These are phyloP conservation scores for Prunus dulcis DNA, from an alignment of 306 rosid species.

Conservation along the genomic window DNA sequence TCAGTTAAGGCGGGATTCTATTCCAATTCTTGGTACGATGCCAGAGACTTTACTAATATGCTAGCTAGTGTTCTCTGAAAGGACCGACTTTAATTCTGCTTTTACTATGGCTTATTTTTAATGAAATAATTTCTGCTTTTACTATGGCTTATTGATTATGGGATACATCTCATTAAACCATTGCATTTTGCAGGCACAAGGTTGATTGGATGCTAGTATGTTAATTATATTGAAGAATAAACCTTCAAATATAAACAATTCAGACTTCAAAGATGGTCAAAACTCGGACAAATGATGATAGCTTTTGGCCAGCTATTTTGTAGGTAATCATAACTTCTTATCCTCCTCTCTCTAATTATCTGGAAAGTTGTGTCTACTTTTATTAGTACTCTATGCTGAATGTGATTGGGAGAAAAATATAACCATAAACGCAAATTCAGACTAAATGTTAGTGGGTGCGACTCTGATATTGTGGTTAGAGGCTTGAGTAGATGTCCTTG, in stretches of 20 bases:
- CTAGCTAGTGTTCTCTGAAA: background rate
- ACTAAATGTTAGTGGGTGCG: background rate
- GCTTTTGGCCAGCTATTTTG: background rate
- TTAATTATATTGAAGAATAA: constrained; percentile 4
- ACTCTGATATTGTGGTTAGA: background rate
- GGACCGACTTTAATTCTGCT: background rate
- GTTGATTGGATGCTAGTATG: constrained; percentile 44
- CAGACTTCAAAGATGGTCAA: constrained; percentile 14
- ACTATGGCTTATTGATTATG: background rate
- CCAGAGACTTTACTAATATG: background rate
- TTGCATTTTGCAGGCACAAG: constrained; percentile 31
- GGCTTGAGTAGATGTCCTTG: background rate
- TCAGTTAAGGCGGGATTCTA: background rate
- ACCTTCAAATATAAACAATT: background rate
- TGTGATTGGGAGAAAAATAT: background rate
- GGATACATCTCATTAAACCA: background rate
- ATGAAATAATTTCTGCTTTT: background rate
- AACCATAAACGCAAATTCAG: background rate
- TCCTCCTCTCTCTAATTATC: background rate
- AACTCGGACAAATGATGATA: background rate
- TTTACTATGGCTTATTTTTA: background rate
- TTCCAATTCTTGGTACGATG: background rate
- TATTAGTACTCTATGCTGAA: background rate
- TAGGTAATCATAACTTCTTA: background rate
- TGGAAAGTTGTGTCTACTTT: background rate